Conservation (phyloP, 176 grass and related monocot genomes). For the barley (Hordeum vulgare) region DNA sequence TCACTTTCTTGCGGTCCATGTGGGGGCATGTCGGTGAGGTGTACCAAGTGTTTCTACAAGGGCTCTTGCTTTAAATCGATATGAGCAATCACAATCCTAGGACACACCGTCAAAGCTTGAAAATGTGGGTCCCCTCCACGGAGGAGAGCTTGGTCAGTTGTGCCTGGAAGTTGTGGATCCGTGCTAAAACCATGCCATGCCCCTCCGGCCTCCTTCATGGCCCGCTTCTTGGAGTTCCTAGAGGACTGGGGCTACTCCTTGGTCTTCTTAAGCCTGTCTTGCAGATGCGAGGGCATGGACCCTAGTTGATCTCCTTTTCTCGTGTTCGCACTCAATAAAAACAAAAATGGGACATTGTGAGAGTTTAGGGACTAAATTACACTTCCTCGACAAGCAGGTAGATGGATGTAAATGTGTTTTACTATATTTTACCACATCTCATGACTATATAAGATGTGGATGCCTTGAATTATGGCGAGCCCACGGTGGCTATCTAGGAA, state of each 20-base stretch:
- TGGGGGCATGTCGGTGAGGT: slow-evolving; percentile 34
- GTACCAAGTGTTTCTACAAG: slow-evolving; percentile 57
- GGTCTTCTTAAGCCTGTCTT: slow-evolving; percentile 63
- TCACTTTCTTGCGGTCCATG: slow-evolving; percentile 25
- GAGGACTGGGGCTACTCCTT: slow-evolving; percentile 63
- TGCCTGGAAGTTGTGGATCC: slow-evolving; percentile 27
- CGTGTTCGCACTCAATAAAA: not conserved
- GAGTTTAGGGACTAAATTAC: too few species aligned
- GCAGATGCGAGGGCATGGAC: slow-evolving; percentile 47
- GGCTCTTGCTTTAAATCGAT: slow-evolving; percentile 72
- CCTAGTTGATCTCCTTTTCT: slow-evolving; percentile 61
- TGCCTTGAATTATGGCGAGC: too few species aligned
- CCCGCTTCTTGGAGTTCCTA: slow-evolving; percentile 48
- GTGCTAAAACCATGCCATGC: slow-evolving; percentile 28
- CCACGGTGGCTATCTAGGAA: too few species aligned
- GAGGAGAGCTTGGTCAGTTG: slow-evolving; percentile 52
- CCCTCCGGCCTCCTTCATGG: slow-evolving; percentile 61
- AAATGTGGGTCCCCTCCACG: slow-evolving; percentile 49
- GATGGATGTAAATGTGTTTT: too few species aligned
- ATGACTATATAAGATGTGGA: too few species aligned
- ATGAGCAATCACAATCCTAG: slow-evolving; percentile 76
- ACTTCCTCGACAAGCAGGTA: too few species aligned
- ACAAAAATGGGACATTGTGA: too few species aligned
- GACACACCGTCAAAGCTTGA: slow-evolving; percentile 67
- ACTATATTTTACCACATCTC: too few species aligned